Percentiles rank a stretch among this genome's conserved stretches.
Conservation (phyloP, 495 filamentous ascomycete genomes). For the Parathielavia hyrcaniae region DNA sequence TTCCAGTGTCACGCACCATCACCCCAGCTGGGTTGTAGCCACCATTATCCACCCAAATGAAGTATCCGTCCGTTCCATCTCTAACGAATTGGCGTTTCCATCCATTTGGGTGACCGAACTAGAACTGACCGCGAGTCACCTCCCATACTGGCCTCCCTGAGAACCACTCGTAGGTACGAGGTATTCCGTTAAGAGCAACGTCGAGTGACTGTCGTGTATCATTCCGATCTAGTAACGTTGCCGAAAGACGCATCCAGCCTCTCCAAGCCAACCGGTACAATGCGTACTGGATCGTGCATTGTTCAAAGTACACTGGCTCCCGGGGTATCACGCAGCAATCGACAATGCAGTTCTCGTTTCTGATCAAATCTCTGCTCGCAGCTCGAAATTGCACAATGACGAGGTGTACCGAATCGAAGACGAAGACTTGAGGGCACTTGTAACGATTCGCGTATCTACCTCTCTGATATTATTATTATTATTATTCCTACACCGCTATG, state of each 20-base stretch:
- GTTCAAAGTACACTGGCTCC: background rate
- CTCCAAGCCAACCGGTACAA: constrained; percentile 12
- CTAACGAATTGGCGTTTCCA: constrained; percentile 8
- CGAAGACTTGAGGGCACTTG: background rate
- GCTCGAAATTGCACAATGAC: background rate
- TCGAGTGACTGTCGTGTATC: background rate
- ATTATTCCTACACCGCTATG: no score
- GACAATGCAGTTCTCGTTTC: background rate
- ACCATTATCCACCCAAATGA: background rate
- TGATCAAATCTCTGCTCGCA: background rate
- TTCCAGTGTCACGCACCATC: constrained; percentile 1
- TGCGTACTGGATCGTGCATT: constrained; percentile 6
- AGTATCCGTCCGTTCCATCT: background rate
- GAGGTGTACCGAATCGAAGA: background rate
- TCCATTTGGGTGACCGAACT: constrained; percentile 1
- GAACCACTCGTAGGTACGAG: constrained; percentile 6
- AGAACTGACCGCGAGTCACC: background rate
- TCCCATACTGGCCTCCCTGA: constrained; percentile 3
- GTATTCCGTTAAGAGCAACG: constrained; percentile 1
- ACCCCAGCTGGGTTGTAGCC: background rate
- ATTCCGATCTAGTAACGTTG: background rate
- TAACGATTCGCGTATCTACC: background rate
- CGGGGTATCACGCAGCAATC: constrained; percentile 5
- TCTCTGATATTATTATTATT: no score
- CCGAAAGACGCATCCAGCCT: constrained; percentile 8